Conservation (phyloP, 768 basidiomycete genomes). For the Gymnopilus dilepis region DNA sequence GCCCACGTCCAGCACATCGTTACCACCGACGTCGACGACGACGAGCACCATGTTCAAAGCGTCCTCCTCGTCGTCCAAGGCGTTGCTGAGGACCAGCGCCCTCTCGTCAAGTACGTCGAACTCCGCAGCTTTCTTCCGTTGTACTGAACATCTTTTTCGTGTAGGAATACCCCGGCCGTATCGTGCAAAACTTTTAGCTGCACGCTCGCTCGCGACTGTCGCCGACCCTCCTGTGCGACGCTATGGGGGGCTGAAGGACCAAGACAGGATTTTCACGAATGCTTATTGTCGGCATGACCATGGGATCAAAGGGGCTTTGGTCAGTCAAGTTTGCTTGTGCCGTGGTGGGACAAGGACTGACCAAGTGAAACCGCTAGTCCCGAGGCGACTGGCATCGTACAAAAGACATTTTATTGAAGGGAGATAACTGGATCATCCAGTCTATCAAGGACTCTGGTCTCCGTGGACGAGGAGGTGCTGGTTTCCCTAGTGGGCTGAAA, state of each 20-base stretch:
- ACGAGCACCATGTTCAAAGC: conserved; percentile 41
- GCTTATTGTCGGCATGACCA: conserved; percentile 88
- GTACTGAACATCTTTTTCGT: conserved; percentile 2
- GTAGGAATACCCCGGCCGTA: conserved; percentile 35
- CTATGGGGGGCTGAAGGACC: conserved; percentile 95
- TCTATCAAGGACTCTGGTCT: conserved; percentile 95
- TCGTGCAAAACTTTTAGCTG: conserved; percentile 41
- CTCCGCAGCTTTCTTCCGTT: not conserved
- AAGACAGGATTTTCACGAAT: conserved; percentile 94
- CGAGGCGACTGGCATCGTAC: conserved; percentile 99
- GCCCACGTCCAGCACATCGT: conserved; percentile 30
- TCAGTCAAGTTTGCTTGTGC: conserved; percentile 39
- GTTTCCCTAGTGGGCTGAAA: conserved; percentile 95
- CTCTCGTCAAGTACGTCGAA: conserved; percentile 36
- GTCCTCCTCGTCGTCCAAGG: conserved; percentile 41
- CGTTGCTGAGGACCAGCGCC: conserved; percentile 38
- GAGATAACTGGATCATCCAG: conserved; percentile 97
- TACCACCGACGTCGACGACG: conserved; percentile 37
- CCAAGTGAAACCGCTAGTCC: conserved; percentile 50
- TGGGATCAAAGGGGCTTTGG: conserved; percentile 91
- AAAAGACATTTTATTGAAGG: conserved; percentile 94
- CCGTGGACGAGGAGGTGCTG: conserved; percentile 94
- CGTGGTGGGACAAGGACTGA: not conserved
- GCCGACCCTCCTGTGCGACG: conserved; percentile 86
- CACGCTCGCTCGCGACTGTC: conserved; percentile 70